Conservation (phyloP, 768 basidiomycete species). For the Clitopilus hobsonii region DNA sequence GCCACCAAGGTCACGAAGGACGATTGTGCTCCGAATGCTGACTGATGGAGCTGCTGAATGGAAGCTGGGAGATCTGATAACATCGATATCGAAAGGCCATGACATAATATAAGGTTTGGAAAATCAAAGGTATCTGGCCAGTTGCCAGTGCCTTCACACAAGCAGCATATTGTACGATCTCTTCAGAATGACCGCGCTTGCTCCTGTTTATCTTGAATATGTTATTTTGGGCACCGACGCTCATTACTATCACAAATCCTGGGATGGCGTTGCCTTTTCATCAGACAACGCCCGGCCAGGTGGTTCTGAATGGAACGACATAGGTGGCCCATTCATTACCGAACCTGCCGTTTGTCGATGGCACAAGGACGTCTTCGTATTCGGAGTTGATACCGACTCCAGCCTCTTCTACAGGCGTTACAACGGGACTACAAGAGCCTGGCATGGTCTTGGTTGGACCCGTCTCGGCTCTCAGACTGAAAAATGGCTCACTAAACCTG, state of each 20-base stretch:
- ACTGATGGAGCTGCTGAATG: too few species aligned
- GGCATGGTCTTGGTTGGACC: constrained; percentile 4
- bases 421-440: constrained; percentile 5
- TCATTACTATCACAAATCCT: constrained; percentile 11
- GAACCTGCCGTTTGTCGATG: constrained; percentile 7
- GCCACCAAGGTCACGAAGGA: too few species aligned
- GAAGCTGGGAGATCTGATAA: too few species aligned
- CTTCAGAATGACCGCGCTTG: constrained; percentile 6
- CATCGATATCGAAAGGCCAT: too few species aligned
- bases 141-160: too few species aligned
- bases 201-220: constrained; percentile 8
- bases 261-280: too few species aligned
- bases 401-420: constrained; percentile 8
- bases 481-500: constrained; percentile 2
- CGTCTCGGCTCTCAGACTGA: constrained; percentile 2
- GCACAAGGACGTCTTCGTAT: constrained; percentile 9
- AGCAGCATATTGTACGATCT: too few species aligned
- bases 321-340: constrained; percentile 4
- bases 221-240: constrained; percentile 10
- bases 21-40: too few species aligned
- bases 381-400: constrained; percentile 8
- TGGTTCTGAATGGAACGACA: background rate
- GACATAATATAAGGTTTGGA: too few species aligned
- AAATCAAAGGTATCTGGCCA: too few species aligned
- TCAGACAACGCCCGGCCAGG: background rate